phyloP scores from a whole-genome alignment of 202 grass and related monocot genomes.

The Zizania palustris region DNA sequence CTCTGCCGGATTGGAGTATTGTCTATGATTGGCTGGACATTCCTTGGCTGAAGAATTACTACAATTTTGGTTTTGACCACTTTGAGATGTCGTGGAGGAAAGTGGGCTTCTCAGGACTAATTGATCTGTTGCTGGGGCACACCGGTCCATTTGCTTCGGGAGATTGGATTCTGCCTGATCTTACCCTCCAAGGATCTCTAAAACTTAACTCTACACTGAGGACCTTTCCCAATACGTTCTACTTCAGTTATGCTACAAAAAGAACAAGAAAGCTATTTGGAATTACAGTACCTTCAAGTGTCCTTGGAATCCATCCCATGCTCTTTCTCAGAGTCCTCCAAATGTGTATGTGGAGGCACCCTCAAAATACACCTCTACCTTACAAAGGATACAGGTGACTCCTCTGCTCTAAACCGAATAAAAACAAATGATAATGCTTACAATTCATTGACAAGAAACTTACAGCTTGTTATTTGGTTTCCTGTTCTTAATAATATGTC shows the following conservation, averaged over 20 bases:
- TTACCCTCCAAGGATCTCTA: slow-evolving; percentile 53
- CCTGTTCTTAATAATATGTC: too few species aligned
- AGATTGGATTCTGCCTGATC: slow-evolving; percentile 84
- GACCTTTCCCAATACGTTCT: slow-evolving; percentile 68
- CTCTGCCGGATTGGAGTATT: slow-evolving; percentile 59
- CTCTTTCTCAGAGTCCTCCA: slow-evolving; percentile 71
- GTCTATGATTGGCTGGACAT: slow-evolving; percentile 85
- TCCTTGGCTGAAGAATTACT: slow-evolving; percentile 63
- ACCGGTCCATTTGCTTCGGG: slow-evolving; percentile 52
- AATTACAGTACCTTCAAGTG: slow-evolving; percentile 49
- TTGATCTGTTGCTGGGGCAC: slow-evolving; percentile 40
- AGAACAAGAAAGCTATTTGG: slow-evolving; percentile 45
- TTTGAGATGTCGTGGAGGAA: slow-evolving; percentile 61
- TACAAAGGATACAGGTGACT: slow-evolving; percentile 70
- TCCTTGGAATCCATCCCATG: slow-evolving; percentile 71
- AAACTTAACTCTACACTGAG: slow-evolving; percentile 49
- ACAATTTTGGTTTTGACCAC: slow-evolving; percentile 84
- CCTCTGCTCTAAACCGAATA: too few species aligned
- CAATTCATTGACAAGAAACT: too few species aligned
- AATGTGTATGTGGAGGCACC: slow-evolving; percentile 67
- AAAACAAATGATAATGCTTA: too few species aligned
- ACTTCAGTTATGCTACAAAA: slow-evolving; percentile 86
- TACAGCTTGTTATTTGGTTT: too few species aligned
- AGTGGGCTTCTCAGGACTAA: slow-evolving; percentile 44
- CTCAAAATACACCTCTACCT: slow-evolving; percentile 46